phyloP scores from a whole-genome alignment of 306 rosid genomes.

The Cucurbita argyrosperma region DNA sequence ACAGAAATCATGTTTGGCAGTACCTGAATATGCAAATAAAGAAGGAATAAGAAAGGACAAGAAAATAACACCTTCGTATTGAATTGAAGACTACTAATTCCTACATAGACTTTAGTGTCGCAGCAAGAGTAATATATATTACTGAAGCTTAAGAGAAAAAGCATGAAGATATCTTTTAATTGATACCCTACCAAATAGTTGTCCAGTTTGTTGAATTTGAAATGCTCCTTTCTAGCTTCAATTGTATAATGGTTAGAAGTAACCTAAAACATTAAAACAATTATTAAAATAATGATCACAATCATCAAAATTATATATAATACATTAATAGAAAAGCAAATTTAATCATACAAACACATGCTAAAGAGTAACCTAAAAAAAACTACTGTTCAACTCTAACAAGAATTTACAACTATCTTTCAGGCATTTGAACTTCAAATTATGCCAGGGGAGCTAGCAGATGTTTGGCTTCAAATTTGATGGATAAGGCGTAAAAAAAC shows the following conservation, averaged over 20 bases:
- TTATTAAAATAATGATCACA: background rate
- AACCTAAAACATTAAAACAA: constrained; percentile 43
- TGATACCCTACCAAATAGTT: constrained; percentile 52
- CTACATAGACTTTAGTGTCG: background rate
- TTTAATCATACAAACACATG: background rate
- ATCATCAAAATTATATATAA: background rate
- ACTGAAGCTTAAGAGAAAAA: background rate
- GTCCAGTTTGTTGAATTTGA: constrained; percentile 66
- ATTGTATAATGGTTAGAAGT: constrained; percentile 73
- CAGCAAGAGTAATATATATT: constrained; percentile 4
- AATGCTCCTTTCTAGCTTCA: constrained; percentile 80
- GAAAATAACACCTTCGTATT: background rate
- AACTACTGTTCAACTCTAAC: background rate
- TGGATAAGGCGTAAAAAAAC: background rate
- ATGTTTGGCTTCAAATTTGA: background rate
- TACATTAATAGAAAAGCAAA: background rate
- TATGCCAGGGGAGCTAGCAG: background rate
- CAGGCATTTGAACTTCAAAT: background rate
- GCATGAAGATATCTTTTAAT: background rate
- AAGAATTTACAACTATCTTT: background rate
- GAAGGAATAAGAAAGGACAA: constrained; percentile 3
- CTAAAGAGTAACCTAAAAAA: background rate
- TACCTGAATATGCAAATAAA: constrained; percentile 39
- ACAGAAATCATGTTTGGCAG: constrained; percentile 94
- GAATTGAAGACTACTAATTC: background rate